Evolutionary conservation across 129 eudicot species (phyloP).

Genomic region (Artemisia annua): DNA sequence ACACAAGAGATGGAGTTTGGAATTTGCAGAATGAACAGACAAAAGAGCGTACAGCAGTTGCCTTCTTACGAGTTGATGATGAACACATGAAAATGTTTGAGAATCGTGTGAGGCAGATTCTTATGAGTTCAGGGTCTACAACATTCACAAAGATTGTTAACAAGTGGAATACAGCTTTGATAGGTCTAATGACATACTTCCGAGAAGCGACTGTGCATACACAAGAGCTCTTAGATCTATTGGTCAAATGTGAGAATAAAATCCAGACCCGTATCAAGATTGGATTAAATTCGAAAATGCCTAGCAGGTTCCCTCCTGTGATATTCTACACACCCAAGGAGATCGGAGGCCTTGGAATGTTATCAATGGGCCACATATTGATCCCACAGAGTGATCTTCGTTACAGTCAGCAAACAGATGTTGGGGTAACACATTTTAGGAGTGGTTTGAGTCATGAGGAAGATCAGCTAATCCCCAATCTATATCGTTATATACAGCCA

Average conservation of each 20-base stretch:
- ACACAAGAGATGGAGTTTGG: slow-evolving; percentile 92
- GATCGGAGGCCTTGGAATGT: slow-evolving; percentile 96
- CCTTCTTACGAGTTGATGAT: slow-evolving; percentile 89
- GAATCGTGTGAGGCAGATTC: slow-evolving; percentile 93
- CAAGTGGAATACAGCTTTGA: slow-evolving; percentile 96
- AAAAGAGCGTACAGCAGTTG: slow-evolving; percentile 91
- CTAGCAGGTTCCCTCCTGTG: slow-evolving; percentile 99
- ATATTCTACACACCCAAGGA: slow-evolving; percentile 96
- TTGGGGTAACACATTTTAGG: slow-evolving; percentile 92
- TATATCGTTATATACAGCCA: slow-evolving; percentile 95
- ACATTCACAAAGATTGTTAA: slow-evolving; percentile 92
- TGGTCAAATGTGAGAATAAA: slow-evolving; percentile 95
- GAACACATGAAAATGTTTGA: slow-evolving; percentile 98
- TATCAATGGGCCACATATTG: slow-evolving; percentile 96
- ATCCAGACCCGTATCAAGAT: slow-evolving; percentile 97
- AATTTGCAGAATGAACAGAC: slow-evolving; percentile 97
- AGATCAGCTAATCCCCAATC: slow-evolving; percentile 92
- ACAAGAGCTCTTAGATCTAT: slow-evolving; percentile 79
- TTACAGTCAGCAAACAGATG: slow-evolving; percentile 90
- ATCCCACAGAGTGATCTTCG: slow-evolving; percentile 97
- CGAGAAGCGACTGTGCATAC: slow-evolving; percentile 98
- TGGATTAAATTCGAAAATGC: slow-evolving; percentile 95
- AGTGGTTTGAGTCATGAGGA: slow-evolving; percentile 99
- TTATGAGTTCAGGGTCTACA: slow-evolving; percentile 97
- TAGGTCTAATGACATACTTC: slow-evolving; percentile 97